Evolutionary conservation across 140 eudicot genomes (phyloP), one percentile per base, ranked within the genome.

Genomic region (Oenanthe javanica): DNA sequence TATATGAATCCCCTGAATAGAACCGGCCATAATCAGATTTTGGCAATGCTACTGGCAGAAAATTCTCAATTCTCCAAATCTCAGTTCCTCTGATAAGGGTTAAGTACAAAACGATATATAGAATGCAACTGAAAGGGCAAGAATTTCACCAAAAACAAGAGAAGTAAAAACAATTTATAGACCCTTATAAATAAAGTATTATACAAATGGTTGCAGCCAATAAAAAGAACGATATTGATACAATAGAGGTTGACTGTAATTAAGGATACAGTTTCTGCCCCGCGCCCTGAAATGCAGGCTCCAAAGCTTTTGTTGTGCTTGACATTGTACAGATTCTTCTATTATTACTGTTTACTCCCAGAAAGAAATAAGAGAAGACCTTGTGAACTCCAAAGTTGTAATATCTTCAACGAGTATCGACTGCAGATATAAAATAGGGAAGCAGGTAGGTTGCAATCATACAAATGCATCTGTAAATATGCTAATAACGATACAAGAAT

Each of bases 251-350:
- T 72, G 31, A 25, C 71, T 36, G 15, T 49, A 27, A 84, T 50
- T 7, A 89, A 91, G 98, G 99, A 96, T 96, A 96, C 99, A 88
- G 80, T 85, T 83, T 93, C 82, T 88, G 92, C 76, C 98, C 99
- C 27, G 88, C 97, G 81, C 98, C 98, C 88, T 92, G 98, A 78
- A 96, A 96, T 83, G 98, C 99, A 75, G 99, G 98, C 83, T 96
- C 99, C 82, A 93, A 81, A 82, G 91, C 85, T 89, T 95, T 95
- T 81, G 96, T 88, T 52, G 92, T 66, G 88, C 87, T 83, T 82
- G 99, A 84, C 99, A 95, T 95, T 52, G 72, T 79, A 67, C 42
- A 72, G 79, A 51, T 79, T 81, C 67, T 11, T 75, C 23, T 83
- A 36, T 47, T 83, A 49, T 51, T 52, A 50, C 75, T 25, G 82